These are phyloP conservation scores for Gonium pectorale DNA, from an alignment of 139 green algal genomes.

Conservation along the genomic window DNA sequence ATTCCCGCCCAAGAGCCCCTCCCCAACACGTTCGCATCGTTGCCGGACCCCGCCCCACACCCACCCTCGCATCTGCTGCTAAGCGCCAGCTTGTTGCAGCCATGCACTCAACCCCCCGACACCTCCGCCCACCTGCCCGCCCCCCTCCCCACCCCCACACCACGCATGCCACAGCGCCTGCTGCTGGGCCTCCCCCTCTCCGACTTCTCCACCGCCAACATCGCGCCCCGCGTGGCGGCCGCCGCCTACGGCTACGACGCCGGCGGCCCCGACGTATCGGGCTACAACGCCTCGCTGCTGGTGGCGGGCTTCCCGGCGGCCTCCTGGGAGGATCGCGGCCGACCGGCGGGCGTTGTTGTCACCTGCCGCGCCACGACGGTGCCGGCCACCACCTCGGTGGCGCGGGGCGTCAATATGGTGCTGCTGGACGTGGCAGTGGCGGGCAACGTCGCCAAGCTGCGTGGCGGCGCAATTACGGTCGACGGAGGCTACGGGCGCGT, in stretches of 20 bases:
- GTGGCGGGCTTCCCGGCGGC: background rate
- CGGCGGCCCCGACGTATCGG: background rate
- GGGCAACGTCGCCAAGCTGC: background rate
- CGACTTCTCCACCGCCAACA: background rate
- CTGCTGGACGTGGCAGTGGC: background rate
- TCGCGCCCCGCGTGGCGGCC: background rate
- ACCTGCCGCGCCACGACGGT: background rate
- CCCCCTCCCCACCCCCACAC: too few species aligned
- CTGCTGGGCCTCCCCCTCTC: background rate
- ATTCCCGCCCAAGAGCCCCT: too few species aligned
- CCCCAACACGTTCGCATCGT: too few species aligned
- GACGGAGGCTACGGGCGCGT: slow-evolving; percentile 9
- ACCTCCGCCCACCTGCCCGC: too few species aligned
- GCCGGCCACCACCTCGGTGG: background rate
- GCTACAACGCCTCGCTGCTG: slow-evolving; percentile 23
- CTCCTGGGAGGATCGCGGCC: background rate
- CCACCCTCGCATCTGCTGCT: too few species aligned
- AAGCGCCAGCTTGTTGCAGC: too few species aligned
- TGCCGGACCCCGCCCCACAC: too few species aligned
- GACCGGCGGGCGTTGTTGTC: background rate
- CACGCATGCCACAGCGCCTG: background rate
- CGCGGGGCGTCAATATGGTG: background rate
- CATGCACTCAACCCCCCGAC: too few species aligned
- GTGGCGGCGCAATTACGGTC: background rate
- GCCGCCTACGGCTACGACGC: background rate